phyloP scores from a whole-genome alignment of 2,329 filamentous ascomycete genomes.

The Paraphoma sp. region DNA sequence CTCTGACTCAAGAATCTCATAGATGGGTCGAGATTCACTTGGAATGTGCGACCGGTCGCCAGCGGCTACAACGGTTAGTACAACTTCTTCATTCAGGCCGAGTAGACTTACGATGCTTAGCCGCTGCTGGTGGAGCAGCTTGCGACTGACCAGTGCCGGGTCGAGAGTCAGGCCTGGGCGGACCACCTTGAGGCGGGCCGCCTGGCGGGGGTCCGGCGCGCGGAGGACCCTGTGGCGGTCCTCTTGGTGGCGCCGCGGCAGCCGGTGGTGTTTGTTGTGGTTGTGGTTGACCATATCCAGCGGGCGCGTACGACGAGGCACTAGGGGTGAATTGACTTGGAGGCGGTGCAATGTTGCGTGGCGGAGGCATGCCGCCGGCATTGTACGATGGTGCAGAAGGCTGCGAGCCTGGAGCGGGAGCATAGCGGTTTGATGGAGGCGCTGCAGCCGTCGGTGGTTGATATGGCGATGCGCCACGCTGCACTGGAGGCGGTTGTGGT shows the following conservation, averaged over 20 bases:
- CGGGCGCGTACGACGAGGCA: slow-evolving; percentile 46
- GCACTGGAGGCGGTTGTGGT: slow-evolving; percentile 63
- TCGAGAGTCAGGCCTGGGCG: slow-evolving; percentile 49
- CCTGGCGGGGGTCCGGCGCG: slow-evolving; percentile 50
- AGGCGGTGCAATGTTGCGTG: slow-evolving; percentile 53
- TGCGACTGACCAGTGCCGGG: slow-evolving; percentile 60
- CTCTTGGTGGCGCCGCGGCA: slow-evolving; percentile 51
- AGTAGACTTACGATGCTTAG: slow-evolving; percentile 72
- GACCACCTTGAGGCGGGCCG: slow-evolving; percentile 46
- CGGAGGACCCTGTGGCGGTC: slow-evolving; percentile 49
- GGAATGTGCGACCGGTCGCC: slow-evolving; percentile 94
- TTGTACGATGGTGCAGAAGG: slow-evolving; percentile 48
- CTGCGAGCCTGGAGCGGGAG: slow-evolving; percentile 67
- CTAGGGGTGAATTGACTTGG: slow-evolving; percentile 45
- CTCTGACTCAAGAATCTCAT: slow-evolving; percentile 80
- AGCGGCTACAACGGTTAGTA: slow-evolving; percentile 54
- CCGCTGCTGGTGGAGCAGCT: slow-evolving; percentile 56
- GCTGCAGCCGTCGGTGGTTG: slow-evolving; percentile 79
- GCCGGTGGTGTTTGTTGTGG: slow-evolving; percentile 47
- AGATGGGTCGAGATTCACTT: slow-evolving; percentile 74
- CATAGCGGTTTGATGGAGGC: slow-evolving; percentile 64
- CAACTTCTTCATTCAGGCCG: not conserved
- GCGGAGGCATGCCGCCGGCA: slow-evolving; percentile 45
- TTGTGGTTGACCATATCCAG: slow-evolving; percentile 24
- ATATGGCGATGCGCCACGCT: slow-evolving; percentile 84